Conservation (phyloP, 2,329 filamentous ascomycete genomes). For the Fusarium robinianum region DNA sequence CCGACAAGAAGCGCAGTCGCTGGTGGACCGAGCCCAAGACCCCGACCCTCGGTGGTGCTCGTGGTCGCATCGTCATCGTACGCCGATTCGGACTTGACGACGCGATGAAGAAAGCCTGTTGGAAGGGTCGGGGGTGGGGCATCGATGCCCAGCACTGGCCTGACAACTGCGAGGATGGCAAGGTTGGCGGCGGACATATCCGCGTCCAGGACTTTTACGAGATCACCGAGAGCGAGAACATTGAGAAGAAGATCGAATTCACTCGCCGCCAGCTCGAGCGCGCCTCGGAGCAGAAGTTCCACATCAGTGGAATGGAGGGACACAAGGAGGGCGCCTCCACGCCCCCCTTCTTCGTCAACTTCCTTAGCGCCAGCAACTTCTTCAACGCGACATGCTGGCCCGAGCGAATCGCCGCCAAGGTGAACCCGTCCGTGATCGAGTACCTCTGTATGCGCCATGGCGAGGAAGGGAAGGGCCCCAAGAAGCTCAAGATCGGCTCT, state of each 20-base stretch:
- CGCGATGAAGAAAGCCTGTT: conserved; percentile 52
- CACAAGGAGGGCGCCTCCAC: conserved; percentile 37
- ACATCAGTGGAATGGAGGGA: conserved; percentile 45
- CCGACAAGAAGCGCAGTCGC: conserved; percentile 55
- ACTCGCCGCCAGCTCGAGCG: conserved; percentile 77
- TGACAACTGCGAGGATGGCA: conserved; percentile 82
- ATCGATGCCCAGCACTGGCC: conserved; percentile 74
- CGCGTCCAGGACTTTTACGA: conserved; percentile 96
- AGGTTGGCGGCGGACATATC: conserved; percentile 70
- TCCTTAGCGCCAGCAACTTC: conserved; percentile 89
- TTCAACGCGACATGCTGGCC: conserved; percentile 94
- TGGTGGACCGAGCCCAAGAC: conserved; percentile 83
- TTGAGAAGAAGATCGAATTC: conserved; percentile 78
- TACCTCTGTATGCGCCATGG: conserved; percentile 64
- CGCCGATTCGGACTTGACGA: conserved; percentile 75
- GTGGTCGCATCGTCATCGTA: conserved; percentile 82
- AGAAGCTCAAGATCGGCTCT: conserved; percentile 62
- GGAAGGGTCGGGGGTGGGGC: conserved; percentile 58
- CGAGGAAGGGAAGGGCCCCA: conserved; percentile 54
- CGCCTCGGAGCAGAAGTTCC: conserved; percentile 59
- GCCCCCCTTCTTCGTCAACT: conserved; percentile 84
- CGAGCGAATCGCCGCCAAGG: conserved; percentile 82
- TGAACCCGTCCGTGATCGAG: conserved; percentile 77
- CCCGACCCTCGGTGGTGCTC: conserved; percentile 76
- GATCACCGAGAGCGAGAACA: conserved; percentile 73